These are phyloP conservation scores for Monilinia aucupariae DNA, from an alignment of 2,329 filamentous ascomycete genomes.

Conservation along the genomic window DNA sequence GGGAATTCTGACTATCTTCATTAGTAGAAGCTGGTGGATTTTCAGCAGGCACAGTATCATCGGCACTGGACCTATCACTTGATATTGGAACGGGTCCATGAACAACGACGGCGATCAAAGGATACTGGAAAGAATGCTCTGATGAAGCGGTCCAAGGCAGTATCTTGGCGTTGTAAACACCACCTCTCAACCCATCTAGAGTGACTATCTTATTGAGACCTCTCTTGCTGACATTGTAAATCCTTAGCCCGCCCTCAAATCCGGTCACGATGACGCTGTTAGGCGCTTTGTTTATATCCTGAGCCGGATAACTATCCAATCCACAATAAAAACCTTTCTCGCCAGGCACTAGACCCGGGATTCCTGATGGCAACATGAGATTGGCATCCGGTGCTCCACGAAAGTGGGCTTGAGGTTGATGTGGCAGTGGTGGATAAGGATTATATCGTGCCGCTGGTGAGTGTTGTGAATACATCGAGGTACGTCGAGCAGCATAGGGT, in stretches of 20 bases:
- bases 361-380: slow-evolving; percentile 45
- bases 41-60: slow-evolving; percentile 24
- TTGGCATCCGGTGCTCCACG: slow-evolving; percentile 71
- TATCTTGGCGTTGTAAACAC: slow-evolving; percentile 76
- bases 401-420: slow-evolving; percentile 72
- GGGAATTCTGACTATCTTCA: slow-evolving; percentile 31
- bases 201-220: slow-evolving; percentile 64
- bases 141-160: slow-evolving; percentile 59
- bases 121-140: slow-evolving; percentile 54
- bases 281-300: slow-evolving; percentile 31
- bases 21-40: slow-evolving; percentile 20
- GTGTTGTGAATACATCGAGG: slow-evolving; percentile 49
- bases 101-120: slow-evolving; percentile 72
- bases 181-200: slow-evolving; percentile 71
- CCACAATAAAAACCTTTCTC: slow-evolving; percentile 72
- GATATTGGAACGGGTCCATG: slow-evolving; percentile 63
- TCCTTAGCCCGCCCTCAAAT: slow-evolving; percentile 72
- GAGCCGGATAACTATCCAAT: slow-evolving; percentile 63
- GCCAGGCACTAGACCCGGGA: slow-evolving; percentile 54
- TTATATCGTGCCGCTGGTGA: slow-evolving; percentile 39
- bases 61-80: slow-evolving; percentile 25
- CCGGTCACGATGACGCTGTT: slow-evolving; percentile 71
- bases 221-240: slow-evolving; percentile 67
- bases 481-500: slow-evolving; percentile 40
- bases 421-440: slow-evolving; percentile 61